These are phyloP conservation scores for Antrodiella citrinella DNA, from an alignment of 768 basidiomycete species.

Conservation along the genomic window DNA sequence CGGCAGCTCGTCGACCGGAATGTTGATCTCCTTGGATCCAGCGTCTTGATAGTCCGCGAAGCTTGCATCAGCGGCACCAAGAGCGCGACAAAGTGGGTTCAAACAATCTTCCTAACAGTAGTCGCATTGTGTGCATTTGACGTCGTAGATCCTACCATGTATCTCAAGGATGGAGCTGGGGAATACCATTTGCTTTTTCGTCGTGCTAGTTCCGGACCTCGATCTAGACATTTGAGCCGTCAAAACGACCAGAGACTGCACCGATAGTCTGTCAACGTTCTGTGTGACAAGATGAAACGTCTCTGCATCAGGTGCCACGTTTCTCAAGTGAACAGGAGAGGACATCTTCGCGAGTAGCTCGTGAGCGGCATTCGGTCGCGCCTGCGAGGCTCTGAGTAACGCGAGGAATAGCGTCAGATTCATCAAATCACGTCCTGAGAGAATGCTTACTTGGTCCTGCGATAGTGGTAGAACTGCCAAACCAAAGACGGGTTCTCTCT, in stretches of 20 bases:
- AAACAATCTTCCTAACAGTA: background rate
- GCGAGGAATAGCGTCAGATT: too few relatives aligned
- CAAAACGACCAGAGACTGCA: conserved; percentile 32
- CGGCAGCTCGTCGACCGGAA: conserved; percentile 22
- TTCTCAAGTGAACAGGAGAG: conserved; percentile 26
- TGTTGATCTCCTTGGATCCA: conserved; percentile 10
- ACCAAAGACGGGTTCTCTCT: conserved; percentile 36
- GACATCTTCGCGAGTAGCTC: conserved; percentile 37
- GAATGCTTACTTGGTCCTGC: conserved; percentile 35
- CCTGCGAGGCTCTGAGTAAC: conserved; percentile 40
- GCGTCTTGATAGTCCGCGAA: conserved; percentile 28
- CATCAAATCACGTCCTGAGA: too few relatives aligned
- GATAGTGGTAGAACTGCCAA: conserved; percentile 62
- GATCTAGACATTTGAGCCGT: conserved; percentile 12
- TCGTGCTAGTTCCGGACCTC: background rate
- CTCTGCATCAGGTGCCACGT: conserved; percentile 35
- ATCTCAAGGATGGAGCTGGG: conserved; percentile 41
- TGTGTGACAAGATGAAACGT: conserved; percentile 49
- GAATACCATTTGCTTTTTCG: too few relatives aligned
- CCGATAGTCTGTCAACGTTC: conserved; percentile 53
- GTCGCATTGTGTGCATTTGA: conserved; percentile 34
- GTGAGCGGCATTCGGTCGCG: conserved; percentile 52
- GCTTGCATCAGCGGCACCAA: conserved; percentile 37
- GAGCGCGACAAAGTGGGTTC: conserved; percentile 34
- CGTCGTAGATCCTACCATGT: conserved; percentile 53